phyloP scores from a whole-genome alignment of 192 early-diverging fungal genomes.

The Rhizophlyctis rosea region DNA sequence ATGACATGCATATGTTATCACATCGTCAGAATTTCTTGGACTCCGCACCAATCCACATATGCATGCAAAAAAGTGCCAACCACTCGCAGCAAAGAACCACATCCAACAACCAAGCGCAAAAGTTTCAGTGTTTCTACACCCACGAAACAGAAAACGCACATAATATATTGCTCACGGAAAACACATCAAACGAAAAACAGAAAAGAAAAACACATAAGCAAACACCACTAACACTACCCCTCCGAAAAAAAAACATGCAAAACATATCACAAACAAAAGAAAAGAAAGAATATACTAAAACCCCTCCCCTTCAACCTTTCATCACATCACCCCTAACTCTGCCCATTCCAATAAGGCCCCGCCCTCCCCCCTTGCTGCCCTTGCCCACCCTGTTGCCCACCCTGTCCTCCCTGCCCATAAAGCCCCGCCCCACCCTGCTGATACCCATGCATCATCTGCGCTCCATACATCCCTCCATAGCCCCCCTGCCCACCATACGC shows the following conservation, averaged over 20 bases:
- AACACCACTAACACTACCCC: background rate
- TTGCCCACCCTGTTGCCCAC: slow-evolving; percentile 4
- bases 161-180: background rate
- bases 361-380: slow-evolving; percentile 8
- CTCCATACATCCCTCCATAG: background rate
- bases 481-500: background rate
- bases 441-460: slow-evolving; percentile 16
- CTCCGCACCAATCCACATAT: no score
- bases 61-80: no score
- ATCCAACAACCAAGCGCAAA: no score
- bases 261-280: no score
- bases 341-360: slow-evolving; percentile 39
- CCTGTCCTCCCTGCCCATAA: slow-evolving; percentile 7
- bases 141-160: no score
- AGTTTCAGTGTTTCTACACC: no score
- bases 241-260: background rate
- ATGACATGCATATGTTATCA: no score
- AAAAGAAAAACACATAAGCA: background rate
- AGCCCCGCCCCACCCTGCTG: slow-evolving; percentile 11
- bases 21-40: no score
- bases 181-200: background rate
- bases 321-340: slow-evolving; percentile 14
- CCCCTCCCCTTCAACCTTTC: background rate
- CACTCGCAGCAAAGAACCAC: no score
- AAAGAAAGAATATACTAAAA: no score